Evolutionary conservation across 2,329 filamentous ascomycete species (phyloP).

Genomic region (Coniochaeta ligniaria): DNA sequence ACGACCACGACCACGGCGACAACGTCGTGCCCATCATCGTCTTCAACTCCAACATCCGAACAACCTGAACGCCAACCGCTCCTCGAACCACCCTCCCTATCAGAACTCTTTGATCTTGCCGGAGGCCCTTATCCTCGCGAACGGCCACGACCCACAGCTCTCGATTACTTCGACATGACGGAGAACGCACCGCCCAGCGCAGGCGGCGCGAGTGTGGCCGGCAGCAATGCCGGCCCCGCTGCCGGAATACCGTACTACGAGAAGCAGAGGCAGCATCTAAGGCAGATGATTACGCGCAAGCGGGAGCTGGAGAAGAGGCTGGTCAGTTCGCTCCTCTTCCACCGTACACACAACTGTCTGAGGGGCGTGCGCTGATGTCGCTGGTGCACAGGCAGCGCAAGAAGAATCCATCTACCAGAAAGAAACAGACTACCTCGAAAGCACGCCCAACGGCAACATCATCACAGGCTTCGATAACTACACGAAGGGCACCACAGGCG

Average conservation of each 20-base stretch:
- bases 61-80: neutral
- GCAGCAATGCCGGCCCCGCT: slow-evolving; percentile 28
- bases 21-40: neutral
- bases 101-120: neutral
- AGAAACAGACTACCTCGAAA: slow-evolving; percentile 85
- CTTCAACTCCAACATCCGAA: neutral
- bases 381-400: slow-evolving; percentile 12
- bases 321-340: slow-evolving; percentile 16
- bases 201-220: neutral
- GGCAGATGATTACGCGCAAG: slow-evolving; percentile 60
- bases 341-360: neutral
- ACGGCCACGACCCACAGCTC: neutral
- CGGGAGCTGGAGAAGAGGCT: slow-evolving; percentile 38
- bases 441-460: slow-evolving; percentile 85
- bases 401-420: slow-evolving; percentile 81
- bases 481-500: slow-evolving; percentile 76
- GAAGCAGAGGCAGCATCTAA: slow-evolving; percentile 59
- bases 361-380: neutral
- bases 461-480: slow-evolving; percentile 98
- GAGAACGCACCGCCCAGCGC: slow-evolving; percentile 15
- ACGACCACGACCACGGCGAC: neutral
- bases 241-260: slow-evolving; percentile 62
- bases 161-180: neutral
- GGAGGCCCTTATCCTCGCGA: neutral
- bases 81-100: neutral